Evolutionary conservation across 306 rosid genomes (phyloP).

Genomic region (Arachis hypogaea): DNA sequence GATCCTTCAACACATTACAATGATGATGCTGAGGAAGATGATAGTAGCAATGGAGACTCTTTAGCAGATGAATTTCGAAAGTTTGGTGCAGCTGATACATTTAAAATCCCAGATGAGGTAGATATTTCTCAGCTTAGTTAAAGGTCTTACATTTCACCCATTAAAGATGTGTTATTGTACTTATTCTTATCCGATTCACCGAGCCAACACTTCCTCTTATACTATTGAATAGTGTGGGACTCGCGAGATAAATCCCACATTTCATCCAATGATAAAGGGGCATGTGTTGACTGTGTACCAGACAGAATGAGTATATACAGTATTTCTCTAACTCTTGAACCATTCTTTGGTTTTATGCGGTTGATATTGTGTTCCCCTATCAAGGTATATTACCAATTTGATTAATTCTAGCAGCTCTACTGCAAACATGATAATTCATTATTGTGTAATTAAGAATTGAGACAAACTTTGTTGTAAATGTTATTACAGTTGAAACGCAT

Average conservation of each 20-base stretch:
- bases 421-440: constrained; percentile 30
- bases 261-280: too few species aligned
- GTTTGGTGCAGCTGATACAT: constrained; percentile 92
- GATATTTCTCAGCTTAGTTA: constrained; percentile 81
- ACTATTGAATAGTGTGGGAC: too few species aligned
- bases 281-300: too few species aligned
- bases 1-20: constrained; percentile 53
- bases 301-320: too few species aligned
- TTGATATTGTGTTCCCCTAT: constrained; percentile 20
- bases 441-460: constrained; percentile 31
- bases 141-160: neutral
- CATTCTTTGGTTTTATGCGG: constrained; percentile 25
- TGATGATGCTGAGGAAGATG: constrained; percentile 56
- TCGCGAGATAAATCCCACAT: too few species aligned
- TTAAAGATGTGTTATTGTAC: too few species aligned
- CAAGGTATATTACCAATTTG: constrained; percentile 31
- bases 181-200: too few species aligned
- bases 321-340: neutral
- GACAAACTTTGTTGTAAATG: constrained; percentile 3
- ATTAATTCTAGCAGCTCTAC: constrained; percentile 31
- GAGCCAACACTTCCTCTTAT: too few species aligned
- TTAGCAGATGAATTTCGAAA: constrained; percentile 74
- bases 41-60: constrained; percentile 54
- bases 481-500: neutral
- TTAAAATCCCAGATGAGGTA: constrained; percentile 76